These are phyloP conservation scores for Phlyctochytrium arcticum DNA, from an alignment of 192 early-diverging fungal species.

Conservation along the genomic window DNA sequence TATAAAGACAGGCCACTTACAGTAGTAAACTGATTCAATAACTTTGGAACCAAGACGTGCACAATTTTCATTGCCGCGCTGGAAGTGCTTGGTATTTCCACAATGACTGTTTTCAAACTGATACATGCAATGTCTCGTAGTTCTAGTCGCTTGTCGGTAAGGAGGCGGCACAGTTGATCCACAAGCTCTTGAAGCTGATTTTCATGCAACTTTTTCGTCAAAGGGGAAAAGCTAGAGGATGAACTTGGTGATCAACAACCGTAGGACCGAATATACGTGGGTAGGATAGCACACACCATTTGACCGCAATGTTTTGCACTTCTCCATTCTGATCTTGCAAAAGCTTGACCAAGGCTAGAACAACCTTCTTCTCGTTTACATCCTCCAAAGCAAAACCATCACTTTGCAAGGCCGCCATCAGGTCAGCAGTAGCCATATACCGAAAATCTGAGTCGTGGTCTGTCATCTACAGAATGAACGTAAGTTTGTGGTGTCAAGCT, in stretches of 20 bases:
- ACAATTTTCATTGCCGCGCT: conserved; percentile 49
- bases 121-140: conserved; percentile 81
- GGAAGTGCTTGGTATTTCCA: conserved; percentile 59
- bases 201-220: conserved; percentile 71
- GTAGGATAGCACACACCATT: conserved; percentile 47
- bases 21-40: conserved; percentile 56
- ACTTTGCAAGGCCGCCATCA: conserved; percentile 68
- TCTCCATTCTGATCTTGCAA: conserved; percentile 81
- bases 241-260: neutral
- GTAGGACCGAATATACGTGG: neutral
- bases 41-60: conserved; percentile 62
- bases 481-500: neutral
- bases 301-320: conserved; percentile 78
- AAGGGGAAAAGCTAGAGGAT: conserved; percentile 63
- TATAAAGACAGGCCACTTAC: too few relatives aligned
- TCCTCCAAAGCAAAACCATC: conserved; percentile 55
- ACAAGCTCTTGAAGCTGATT: conserved; percentile 63
- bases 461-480: conserved; percentile 33
- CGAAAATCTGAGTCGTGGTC: conserved; percentile 74
- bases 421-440: conserved; percentile 80
- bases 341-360: conserved; percentile 49
- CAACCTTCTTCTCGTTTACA: conserved; percentile 46
- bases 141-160: conserved; percentile 55
- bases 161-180: conserved; percentile 63
- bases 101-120: conserved; percentile 76